Percentiles rank a stretch among this genome's conserved stretches.
These are phyloP conservation scores for Rhynchospora tenuis DNA, from an alignment of 176 grass and related monocot genomes.

Conservation along the genomic window DNA sequence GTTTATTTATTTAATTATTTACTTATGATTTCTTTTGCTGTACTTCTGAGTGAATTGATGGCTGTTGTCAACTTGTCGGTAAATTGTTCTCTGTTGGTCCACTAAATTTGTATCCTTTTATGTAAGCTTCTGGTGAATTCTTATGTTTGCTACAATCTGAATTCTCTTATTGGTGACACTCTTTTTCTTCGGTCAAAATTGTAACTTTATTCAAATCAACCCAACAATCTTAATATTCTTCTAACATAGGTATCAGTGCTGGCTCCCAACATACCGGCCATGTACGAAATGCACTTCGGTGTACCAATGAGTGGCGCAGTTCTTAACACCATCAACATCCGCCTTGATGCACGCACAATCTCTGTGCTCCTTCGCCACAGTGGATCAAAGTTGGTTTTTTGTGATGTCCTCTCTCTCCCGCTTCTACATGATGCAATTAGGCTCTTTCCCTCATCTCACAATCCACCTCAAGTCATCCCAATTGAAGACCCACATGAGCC, in stretches of 20 bases:
- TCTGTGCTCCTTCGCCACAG: constrained; percentile 63
- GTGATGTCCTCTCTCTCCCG: constrained; percentile 30
- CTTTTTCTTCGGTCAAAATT: not conserved
- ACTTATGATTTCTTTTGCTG: not conserved
- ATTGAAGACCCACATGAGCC: constrained; percentile 61
- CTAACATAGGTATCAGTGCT: constrained; percentile 60
- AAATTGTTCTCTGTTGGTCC: not conserved
- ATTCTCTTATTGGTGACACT: not conserved
- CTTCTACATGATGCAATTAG: constrained; percentile 41
- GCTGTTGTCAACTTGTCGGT: not conserved
- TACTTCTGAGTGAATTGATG: not conserved
- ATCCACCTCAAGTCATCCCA: constrained; percentile 38
- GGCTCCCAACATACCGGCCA: constrained; percentile 73
- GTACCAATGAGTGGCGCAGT: constrained; percentile 95
- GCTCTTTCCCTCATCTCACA: constrained; percentile 30
- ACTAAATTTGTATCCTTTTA: not conserved
- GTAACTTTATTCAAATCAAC: not conserved
- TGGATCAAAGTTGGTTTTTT: constrained; percentile 56
- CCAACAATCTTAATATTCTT: not conserved
- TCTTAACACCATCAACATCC: constrained; percentile 80
- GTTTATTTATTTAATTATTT: not conserved
- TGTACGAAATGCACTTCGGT: constrained; percentile 92
- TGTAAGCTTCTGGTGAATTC: not conserved
- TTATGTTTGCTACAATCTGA: not conserved
- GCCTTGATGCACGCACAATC: constrained; percentile 84